Evolutionary conservation across 2,329 filamentous ascomycete genomes (phyloP).

Genomic region (Hypoxylon sp.): DNA sequence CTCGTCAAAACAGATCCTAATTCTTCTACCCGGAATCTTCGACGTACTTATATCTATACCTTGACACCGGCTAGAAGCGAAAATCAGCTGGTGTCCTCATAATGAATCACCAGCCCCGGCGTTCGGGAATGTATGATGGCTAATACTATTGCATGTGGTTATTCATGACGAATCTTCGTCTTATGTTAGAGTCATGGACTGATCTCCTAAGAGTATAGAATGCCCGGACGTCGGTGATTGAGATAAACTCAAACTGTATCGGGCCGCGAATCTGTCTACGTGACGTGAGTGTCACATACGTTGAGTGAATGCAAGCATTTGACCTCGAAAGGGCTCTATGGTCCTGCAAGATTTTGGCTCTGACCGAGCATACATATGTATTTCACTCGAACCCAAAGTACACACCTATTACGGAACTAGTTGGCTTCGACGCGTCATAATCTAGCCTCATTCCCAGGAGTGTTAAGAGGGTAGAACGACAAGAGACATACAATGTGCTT

Average conservation of each 20-base stretch:
- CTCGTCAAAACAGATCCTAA: background rate
- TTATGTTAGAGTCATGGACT: constrained; percentile 6
- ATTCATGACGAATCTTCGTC: constrained; percentile 16
- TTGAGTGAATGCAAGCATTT: too few relatives aligned
- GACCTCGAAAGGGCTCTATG: too few relatives aligned
- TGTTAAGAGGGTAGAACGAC: too few relatives aligned
- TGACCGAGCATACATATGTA: too few relatives aligned
- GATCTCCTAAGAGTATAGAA: background rate
- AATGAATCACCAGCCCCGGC: constrained; percentile 29
- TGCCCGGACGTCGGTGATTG: background rate
- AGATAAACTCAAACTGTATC: constrained; percentile 2
- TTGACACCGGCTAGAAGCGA: background rate
- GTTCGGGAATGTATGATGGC: constrained; percentile 13
- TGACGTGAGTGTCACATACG: too few relatives aligned
- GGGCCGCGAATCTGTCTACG: background rate
- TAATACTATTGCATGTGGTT: background rate
- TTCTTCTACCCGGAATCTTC: background rate
- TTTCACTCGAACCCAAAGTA: background rate
- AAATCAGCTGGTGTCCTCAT: background rate
- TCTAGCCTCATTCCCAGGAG: background rate
- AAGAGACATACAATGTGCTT: too few relatives aligned
- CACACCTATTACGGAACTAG: background rate
- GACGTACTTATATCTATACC: constrained; percentile 17
- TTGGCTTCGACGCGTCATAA: background rate
- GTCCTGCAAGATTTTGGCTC: too few relatives aligned